Evolutionary conservation across 1,284 basidiomycete genomes (phyloP).

Genomic region (Wallemia hederae): DNA sequence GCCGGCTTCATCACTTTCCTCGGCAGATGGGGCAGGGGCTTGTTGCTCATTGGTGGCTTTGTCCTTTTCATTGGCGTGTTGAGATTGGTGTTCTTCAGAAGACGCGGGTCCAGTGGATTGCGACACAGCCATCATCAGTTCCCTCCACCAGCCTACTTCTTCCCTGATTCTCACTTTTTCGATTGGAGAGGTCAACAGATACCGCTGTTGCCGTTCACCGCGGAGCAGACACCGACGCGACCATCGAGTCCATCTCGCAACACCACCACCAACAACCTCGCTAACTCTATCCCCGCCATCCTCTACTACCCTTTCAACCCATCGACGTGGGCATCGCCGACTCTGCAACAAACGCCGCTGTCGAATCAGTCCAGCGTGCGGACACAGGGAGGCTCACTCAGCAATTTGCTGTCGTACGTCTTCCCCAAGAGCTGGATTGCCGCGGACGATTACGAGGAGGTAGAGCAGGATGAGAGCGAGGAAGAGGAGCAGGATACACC

Average conservation of each 20-base stretch:
- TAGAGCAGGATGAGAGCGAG: background rate
- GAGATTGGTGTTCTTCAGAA: conserved; percentile 23
- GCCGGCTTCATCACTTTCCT: conserved; percentile 76
- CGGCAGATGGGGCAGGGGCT: conserved; percentile 47
- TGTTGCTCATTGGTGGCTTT: conserved; percentile 51
- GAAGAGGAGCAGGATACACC: background rate
- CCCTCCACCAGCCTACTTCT: background rate
- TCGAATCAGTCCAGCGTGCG: background rate
- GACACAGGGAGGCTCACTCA: background rate
- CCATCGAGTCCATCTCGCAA: background rate
- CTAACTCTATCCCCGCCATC: background rate
- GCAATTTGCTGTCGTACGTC: background rate
- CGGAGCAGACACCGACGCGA: background rate
- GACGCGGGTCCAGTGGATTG: conserved; percentile 8
- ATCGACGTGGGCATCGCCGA: background rate
- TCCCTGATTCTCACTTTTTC: conserved; percentile 6
- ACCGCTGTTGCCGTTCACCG: conserved; percentile 1
- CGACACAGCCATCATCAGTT: background rate
- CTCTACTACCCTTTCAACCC: conserved; percentile 1
- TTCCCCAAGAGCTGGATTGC: background rate
- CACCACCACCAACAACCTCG: background rate
- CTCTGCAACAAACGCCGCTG: background rate
- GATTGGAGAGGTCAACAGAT: conserved; percentile 2
- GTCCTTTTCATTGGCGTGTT: conserved; percentile 38
- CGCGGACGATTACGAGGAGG: background rate